Conservation (phyloP, 2,329 filamentous ascomycete species). For the Ascochyta pisi region DNA sequence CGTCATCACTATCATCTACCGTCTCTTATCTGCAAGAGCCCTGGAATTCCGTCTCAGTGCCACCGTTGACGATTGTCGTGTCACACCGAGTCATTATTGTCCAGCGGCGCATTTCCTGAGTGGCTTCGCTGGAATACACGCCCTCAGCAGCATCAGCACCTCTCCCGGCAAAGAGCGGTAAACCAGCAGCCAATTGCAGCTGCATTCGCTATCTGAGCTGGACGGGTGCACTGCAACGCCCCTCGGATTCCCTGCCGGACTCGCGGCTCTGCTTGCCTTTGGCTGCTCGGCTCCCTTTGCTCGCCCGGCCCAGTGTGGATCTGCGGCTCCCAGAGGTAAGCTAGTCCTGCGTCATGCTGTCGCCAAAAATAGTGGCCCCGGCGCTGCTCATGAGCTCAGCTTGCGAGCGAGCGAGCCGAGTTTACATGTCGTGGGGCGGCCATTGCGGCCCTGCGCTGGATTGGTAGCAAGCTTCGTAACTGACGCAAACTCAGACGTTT, state of each 20-base stretch:
- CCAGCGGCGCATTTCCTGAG: conserved; percentile 2
- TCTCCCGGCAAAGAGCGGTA: conserved; percentile 35
- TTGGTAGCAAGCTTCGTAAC: conserved; percentile 1
- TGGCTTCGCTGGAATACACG: not conserved
- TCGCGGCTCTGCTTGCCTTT: conserved; percentile 1
- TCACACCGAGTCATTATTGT: conserved; percentile 22
- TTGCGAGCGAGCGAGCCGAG: not conserved
- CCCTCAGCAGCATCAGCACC: conserved; percentile 15
- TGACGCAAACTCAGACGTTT: conserved; percentile 16
- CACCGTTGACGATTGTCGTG: conserved; percentile 25
- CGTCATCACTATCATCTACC: not conserved
- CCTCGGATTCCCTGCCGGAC: not conserved
- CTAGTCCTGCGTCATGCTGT: conserved; percentile 26
- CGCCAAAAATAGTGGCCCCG: conserved; percentile 25
- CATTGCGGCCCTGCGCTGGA: not conserved
- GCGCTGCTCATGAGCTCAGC: conserved; percentile 1
- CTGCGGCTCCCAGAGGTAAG: conserved; percentile 31
- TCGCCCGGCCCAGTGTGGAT: conserved; percentile 13
- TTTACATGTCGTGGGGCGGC: conserved; percentile 8
- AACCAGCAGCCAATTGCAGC: conserved; percentile 41
- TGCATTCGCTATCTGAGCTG: not conserved
- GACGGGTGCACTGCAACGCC: conserved; percentile 1
- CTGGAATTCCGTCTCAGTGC: conserved; percentile 13
- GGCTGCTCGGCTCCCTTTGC: conserved; percentile 6
- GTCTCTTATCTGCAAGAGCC: conserved; percentile 9